A percentile compares a stretch with the other conserved stretches of the same genome.
phyloP scores from a whole-genome alignment of 2,329 filamentous ascomycete genomes.

The Monilinia polystroma region DNA sequence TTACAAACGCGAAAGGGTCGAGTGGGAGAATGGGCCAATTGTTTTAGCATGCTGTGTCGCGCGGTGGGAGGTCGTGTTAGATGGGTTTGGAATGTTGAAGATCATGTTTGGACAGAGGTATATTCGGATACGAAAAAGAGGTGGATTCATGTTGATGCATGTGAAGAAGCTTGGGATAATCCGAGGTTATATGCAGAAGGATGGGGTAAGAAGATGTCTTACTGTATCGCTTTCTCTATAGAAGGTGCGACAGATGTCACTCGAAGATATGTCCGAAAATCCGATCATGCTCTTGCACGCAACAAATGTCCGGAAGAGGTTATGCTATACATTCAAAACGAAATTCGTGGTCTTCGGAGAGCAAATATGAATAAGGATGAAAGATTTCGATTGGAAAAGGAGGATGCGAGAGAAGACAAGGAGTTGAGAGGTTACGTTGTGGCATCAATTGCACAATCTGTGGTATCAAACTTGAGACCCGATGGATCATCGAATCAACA shows the following conservation, averaged over 20 bases:
- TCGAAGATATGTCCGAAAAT: conserved; percentile 68
- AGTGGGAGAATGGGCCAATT: conserved; percentile 95
- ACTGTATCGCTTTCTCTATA: conserved; percentile 94
- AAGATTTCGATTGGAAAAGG: conserved; percentile 76
- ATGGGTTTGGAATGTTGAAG: conserved; percentile 98
- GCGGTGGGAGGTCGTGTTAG: conserved; percentile 87
- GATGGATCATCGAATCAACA: conserved; percentile 28
- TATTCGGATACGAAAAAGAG: conserved; percentile 91
- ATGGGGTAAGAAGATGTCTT: conserved; percentile 95
- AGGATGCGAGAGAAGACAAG: conserved; percentile 72
- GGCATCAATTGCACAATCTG: conserved; percentile 68
- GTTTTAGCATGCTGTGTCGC: conserved; percentile 96
- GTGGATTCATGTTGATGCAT: conserved; percentile 96
- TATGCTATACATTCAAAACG: conserved; percentile 84
- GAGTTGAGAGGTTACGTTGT: conserved; percentile 75
- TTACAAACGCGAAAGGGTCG: conserved; percentile 83
- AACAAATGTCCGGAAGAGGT: conserved; percentile 84
- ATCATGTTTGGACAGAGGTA: conserved; percentile 96
- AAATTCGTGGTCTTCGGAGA: conserved; percentile 82
- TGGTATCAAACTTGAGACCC: conserved; percentile 43
- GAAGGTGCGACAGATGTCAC: conserved; percentile 73
- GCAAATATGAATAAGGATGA: conserved; percentile 84
- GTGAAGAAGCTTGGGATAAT: conserved; percentile 94
- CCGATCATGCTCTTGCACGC: conserved; percentile 69
- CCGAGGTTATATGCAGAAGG: conserved; percentile 89